Base-by-base conservation (phyloP, 148 eudicot species). In the Fagopyrum esculentum region DNA sequence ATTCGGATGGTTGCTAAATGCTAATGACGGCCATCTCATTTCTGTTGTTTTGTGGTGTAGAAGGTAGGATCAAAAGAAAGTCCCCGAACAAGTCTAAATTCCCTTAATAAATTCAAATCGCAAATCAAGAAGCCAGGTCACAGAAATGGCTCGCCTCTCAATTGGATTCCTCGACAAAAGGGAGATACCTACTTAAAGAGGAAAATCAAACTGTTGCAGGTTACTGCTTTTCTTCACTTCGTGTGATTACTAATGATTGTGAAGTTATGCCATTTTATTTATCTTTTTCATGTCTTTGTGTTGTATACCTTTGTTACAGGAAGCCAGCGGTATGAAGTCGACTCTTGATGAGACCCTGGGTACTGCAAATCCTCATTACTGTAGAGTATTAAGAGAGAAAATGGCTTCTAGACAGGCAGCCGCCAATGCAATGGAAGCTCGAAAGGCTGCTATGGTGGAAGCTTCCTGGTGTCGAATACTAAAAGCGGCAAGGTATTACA, bases 381-480 rank as follows among this genome's bases (percentile, higher is more conserved):
- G 90, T 47, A 84, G 83, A 81, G 91, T 93, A 9, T 76, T 88
- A 52, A 84, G 87, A 77, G 98, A 93, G 83, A 91, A 90, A 79
- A 91, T 88, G 56, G 98, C 97, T 73, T 88, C 89, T 11, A 91
- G 83, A 78, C 89, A 88, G 77, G 98, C 98, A 47, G 98, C 95
- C 6, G 54, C 82, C 29, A 91, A 85, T 83, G 98, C 93, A 13
- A 86, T 88, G 85, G 89, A 91, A 80, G 92, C 97, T 76, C 86
- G 89, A 73, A 93, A 88, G 80, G 95, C 95, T 79, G 97, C 97
- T 44, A 86, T 93, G 98, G 93, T 91, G 71, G 98, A 93, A 87
- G 98, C 98, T 63, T 93, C 98, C 47, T 93, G 98, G 98, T 93
- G 98, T 69, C 86, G 93, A 22, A 91, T 93, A 78, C 97, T 93